phyloP scores from a whole-genome alignment of 768 basidiomycete species.

The Agaricus sinodeliciosus region DNA sequence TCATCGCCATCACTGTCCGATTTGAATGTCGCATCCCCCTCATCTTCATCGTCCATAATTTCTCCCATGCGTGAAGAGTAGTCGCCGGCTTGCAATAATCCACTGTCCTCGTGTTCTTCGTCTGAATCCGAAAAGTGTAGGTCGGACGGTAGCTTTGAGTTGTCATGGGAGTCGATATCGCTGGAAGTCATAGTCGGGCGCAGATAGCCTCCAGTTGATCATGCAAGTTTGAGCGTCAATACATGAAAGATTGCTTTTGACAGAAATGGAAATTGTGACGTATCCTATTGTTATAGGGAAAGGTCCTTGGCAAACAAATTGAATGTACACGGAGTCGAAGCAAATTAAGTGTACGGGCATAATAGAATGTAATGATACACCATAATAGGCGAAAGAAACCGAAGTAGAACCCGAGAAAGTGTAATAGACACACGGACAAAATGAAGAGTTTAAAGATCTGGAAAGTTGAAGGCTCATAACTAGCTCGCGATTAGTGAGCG shows the following conservation, averaged over 20 bases:
- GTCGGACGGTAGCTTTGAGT: conserved; percentile 1
- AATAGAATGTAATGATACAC: conserved; percentile 13
- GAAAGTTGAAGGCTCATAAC: neutral
- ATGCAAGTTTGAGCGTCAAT: neutral
- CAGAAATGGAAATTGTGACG: conserved; percentile 1
- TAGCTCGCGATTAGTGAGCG: conserved; percentile 24
- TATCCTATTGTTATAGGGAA: neutral
- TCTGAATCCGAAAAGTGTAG: conserved; percentile 34
- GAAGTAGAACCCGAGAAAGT: conserved; percentile 4
- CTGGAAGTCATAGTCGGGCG: conserved; percentile 3
- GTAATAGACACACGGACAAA: neutral
- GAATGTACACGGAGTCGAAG: neutral
- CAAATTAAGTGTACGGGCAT: conserved; percentile 2
- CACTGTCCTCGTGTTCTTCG: conserved; percentile 32
- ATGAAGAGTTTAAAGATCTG: neutral
- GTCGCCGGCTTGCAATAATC: conserved; percentile 39
- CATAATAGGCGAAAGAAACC: neutral
- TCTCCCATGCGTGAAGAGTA: conserved; percentile 70
- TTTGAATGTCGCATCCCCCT: conserved; percentile 11
- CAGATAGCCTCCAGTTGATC: neutral
- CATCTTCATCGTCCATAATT: conserved; percentile 42
- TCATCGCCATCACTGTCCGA: conserved; percentile 33
- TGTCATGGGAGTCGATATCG: neutral
- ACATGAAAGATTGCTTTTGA: neutral
- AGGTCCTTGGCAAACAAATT: conserved; percentile 3